These are phyloP conservation scores for Arthrocladium fulminans DNA, from an alignment of 2,329 filamentous ascomycete genomes.

Conservation along the genomic window DNA sequence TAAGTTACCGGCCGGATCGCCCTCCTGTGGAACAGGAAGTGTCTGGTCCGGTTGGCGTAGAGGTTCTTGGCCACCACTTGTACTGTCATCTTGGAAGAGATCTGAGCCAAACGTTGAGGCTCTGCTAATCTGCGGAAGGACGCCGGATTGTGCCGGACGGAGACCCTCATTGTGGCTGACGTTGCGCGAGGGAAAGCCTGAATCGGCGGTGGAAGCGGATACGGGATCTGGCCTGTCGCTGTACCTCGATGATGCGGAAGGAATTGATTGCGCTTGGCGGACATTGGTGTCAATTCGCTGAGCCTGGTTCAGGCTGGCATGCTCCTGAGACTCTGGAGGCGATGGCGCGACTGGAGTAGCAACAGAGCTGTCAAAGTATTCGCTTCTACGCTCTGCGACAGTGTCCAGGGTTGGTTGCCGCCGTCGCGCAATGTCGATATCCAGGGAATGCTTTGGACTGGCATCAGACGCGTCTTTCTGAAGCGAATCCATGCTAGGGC, in stretches of 20 bases:
- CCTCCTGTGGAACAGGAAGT: not conserved
- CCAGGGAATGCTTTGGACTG: slow-evolving; percentile 19
- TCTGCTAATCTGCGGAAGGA: slow-evolving; percentile 10
- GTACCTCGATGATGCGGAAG: slow-evolving; percentile 16
- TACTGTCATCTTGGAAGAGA: slow-evolving; percentile 6
- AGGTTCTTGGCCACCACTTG: not conserved
- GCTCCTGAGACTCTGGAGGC: slow-evolving; percentile 15
- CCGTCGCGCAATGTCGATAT: slow-evolving; percentile 30
- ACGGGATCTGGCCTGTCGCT: slow-evolving; percentile 20
- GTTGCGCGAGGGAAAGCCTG: not conserved
- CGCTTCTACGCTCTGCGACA: slow-evolving; percentile 51
- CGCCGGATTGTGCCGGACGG: not conserved
- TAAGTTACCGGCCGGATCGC: slow-evolving; percentile 24
- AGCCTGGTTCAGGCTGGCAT: slow-evolving; percentile 10
- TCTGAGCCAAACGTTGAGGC: slow-evolving; percentile 19
- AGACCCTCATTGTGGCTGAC: slow-evolving; percentile 8
- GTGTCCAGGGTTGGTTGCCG: slow-evolving; percentile 41
- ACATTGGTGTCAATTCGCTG: slow-evolving; percentile 18
- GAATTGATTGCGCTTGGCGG: slow-evolving; percentile 22
- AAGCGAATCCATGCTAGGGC: slow-evolving; percentile 49
- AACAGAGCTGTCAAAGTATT: slow-evolving; percentile 32
- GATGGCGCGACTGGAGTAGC: not conserved
- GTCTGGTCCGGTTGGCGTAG: not conserved
- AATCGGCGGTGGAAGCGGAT: slow-evolving; percentile 1
- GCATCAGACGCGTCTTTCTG: not conserved